Percentiles rank a stretch among this genome's conserved stretches.
These are phyloP conservation scores for Colletotrichum orchidophilum DNA, from an alignment of 2,329 filamentous ascomycete genomes.

Conservation along the genomic window DNA sequence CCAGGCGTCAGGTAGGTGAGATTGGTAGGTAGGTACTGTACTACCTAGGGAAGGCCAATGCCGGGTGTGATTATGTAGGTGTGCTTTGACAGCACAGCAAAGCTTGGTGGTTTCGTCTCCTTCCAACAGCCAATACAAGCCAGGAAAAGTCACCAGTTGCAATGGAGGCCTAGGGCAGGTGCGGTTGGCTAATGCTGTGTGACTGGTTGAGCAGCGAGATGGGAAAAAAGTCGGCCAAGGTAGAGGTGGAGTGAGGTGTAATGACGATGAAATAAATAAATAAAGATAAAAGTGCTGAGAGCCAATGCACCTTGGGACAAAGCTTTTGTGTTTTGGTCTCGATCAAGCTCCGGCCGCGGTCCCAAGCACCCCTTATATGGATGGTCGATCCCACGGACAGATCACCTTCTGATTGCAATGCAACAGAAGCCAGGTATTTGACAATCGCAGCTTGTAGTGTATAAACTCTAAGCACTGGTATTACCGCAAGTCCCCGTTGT, in stretches of 20 bases:
- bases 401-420: conserved; percentile 9
- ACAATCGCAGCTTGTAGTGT: not conserved
- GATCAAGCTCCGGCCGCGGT: not conserved
- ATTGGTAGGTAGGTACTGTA: not conserved
- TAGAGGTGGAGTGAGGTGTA: not conserved
- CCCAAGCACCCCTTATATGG: conserved; percentile 16
- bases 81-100: not conserved
- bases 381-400: not conserved
- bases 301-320: conserved; percentile 4
- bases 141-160: not conserved
- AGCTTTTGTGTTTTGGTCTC: not conserved
- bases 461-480: conserved; percentile 1
- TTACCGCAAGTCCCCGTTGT: not conserved
- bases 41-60: not conserved
- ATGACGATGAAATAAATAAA: conserved; percentile 1
- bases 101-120: conserved; percentile 13
- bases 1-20: not conserved
- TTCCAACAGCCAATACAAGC: conserved; percentile 13
- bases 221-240: not conserved
- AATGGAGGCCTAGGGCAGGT: not conserved
- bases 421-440: not conserved
- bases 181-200: conserved; percentile 3
- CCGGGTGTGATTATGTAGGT: not conserved
- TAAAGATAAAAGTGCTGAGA: conserved; percentile 4
- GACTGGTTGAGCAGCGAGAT: not conserved